Evolutionary conservation across 2,329 filamentous ascomycete species (phyloP), one percentile per base, ranked within the genome.

Genomic region (Cercospora sp.): DNA sequence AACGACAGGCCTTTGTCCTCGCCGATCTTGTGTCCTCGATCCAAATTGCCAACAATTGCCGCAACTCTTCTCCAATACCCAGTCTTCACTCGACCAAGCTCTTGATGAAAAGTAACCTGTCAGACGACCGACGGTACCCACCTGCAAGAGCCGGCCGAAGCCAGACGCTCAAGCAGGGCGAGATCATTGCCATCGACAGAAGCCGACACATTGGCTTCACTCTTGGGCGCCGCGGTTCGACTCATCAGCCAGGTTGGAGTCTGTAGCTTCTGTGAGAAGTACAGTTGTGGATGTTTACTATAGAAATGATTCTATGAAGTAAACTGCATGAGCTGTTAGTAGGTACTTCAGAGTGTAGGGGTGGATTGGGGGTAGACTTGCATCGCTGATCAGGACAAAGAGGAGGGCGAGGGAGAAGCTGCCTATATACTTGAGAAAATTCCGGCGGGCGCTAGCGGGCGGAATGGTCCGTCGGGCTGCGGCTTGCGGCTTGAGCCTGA

Each of bases 281-380:
- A 92, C 90, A 95, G 91, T 92, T 89, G 87, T 86, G 87, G 91
- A 93, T 89, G 89, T 92, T 87, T 90, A 94, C 93, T 97, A 93
- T 94, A 97, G 91, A 97, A 96, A 92, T 92, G 92, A 94, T 94
- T 94, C 91, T 93, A 76, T 78, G 75, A 76, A 74, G 72, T 74
- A 68, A 43, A 68, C 66, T 61, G 28, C 57, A 18, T 18, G n/a
- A 34, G 28, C 51, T 37, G 66, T 70, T 32, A 70, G 66, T 24
- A 51, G 13, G 8, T 28, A 18, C 37, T 66, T 21, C n/a, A 3
- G 5, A 58, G 21, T 70, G 59, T 69, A 62, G 32, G 69, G 63
- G 69, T 66, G 53, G 53, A 3, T 59, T 57, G 59, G 51, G 30
- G 51, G 30, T n/a, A 34, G 55, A 58, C 55, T 58, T 58, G 30